Evolutionary conservation across 495 filamentous ascomycete genomes (phyloP), one percentile per base, ranked within the genome.

Genomic region (Pyronema domesticum): DNA sequence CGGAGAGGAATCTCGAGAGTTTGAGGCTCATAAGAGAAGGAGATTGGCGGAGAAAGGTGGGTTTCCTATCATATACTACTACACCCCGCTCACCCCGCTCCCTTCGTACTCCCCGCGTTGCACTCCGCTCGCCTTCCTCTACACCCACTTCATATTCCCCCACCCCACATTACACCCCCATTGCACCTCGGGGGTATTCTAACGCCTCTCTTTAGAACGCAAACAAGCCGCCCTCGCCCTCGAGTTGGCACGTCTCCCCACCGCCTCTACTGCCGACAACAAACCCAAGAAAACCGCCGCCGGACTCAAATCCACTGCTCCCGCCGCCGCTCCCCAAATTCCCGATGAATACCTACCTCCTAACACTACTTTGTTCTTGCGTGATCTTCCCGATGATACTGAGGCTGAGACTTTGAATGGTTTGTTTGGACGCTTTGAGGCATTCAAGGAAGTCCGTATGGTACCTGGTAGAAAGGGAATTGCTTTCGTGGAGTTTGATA

Each of bases 261-360:
- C 82, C 19, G 79, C 87, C 69, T 71, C 71, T 3, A 64, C 72
- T 43, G 46, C 63, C 9, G 54, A 56, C 18, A 46, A 46, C 71
- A 73, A 56, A 68, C 76, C 45, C 72, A 75, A 37, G 54, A 75
- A 81, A 10, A 74, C 79, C 14, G 83, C 82, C 30, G 79, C 81
- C 11, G 86, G 86, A 36, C 83, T 91, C 75, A 93, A 91, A 67
- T 77, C 86, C 7, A 66, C 63, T 18, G 75, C 77, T 55, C 74
- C 78, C 14, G 73, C 78, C n/a, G 72, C 79, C 0, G 75, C 81
- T 19, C 75, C 82, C 15, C 83, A 93, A 46, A 79, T 96, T 13
- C 91, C 91, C 1, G 93, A 95, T 76, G 91, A 99, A 70, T 96
- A 93, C 66, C 78, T 96, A 0, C 91, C 88, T 3, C 89, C 93